Evolutionary conservation across 139 green algal genomes (phyloP).

Genomic region (Chara braunii): DNA sequence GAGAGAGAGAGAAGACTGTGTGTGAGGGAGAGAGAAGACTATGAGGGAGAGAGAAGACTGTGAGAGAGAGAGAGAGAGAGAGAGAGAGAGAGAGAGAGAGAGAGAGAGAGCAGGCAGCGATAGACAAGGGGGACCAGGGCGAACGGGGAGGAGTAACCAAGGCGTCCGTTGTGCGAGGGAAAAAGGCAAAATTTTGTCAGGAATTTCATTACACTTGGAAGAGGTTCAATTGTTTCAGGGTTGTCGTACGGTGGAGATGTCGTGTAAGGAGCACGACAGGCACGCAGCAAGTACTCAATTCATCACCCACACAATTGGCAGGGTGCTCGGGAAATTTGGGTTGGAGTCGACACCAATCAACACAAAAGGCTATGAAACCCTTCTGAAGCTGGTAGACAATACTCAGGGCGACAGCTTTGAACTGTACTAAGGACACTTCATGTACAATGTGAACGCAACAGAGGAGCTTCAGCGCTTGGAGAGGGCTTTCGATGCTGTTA

Average conservation of each 20-base stretch:
- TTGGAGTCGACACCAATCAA: constrained; percentile 77
- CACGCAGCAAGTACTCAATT: constrained; percentile 91
- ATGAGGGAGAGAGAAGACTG: too few relatives aligned
- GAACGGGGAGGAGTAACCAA: too few relatives aligned
- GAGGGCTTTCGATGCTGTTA: constrained; percentile 56
- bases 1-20: too few relatives aligned
- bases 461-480: constrained; percentile 65
- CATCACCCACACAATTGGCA: constrained; percentile 94
- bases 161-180: too few relatives aligned
- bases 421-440: constrained; percentile 99
- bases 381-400: constrained; percentile 93
- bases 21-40: too few relatives aligned
- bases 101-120: too few relatives aligned
- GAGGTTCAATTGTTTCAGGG: too few relatives aligned
- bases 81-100: too few relatives aligned
- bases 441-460: constrained; percentile 84
- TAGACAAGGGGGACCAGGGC: too few relatives aligned
- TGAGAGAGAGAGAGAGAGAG: too few relatives aligned
- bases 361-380: constrained; percentile 87
- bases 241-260: constrained; percentile 96
- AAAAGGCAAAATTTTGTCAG: too few relatives aligned
- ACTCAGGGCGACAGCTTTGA: constrained; percentile 96
- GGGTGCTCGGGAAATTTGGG: constrained; percentile 66
- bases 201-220: too few relatives aligned
- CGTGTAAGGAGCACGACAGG: constrained; percentile 92